Percentiles rank a stretch among this genome's conserved stretches.
These are phyloP conservation scores for Phytophthora syringae DNA, from an alignment of 352 stramenopile genomes.

Conservation along the genomic window DNA sequence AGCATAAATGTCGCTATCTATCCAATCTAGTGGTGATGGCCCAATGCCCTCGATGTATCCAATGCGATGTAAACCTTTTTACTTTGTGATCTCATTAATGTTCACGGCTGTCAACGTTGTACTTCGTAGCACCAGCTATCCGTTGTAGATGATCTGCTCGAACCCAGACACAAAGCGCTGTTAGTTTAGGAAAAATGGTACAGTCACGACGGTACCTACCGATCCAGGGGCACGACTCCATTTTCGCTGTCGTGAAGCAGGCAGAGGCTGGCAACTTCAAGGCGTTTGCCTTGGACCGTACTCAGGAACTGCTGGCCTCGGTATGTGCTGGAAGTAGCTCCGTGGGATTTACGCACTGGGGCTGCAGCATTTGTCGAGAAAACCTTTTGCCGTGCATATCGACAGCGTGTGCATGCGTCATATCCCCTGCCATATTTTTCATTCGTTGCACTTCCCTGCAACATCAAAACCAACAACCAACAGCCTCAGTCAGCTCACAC, in stretches of 20 bases:
- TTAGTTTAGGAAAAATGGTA: background rate
- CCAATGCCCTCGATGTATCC: too few relatives aligned
- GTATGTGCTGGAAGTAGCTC: constrained; percentile 59
- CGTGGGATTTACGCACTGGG: constrained; percentile 48
- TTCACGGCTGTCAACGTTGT: too few relatives aligned
- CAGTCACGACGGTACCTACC: constrained; percentile 20
- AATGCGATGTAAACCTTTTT: too few relatives aligned
- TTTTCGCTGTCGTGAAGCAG: constrained; percentile 66
- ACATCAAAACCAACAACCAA: constrained; percentile 9
- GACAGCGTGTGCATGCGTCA: constrained; percentile 66
- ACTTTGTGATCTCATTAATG: too few relatives aligned
- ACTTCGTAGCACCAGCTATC: background rate
- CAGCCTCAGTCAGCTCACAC: background rate
- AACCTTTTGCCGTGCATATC: constrained; percentile 66
- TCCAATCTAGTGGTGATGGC: background rate
- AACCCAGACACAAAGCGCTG: background rate
- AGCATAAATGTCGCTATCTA: background rate
- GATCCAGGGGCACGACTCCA: constrained; percentile 51
- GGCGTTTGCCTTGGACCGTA: constrained; percentile 72
- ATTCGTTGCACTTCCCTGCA: constrained; percentile 72
- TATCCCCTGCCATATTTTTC: constrained; percentile 68
- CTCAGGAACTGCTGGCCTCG: constrained; percentile 76
- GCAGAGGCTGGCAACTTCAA: constrained; percentile 77
- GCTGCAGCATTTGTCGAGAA: constrained; percentile 62
- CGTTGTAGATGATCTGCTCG: constrained; percentile 1